Evolutionary conservation across 345 rosid species (phyloP).

Genomic region (Populus alba): DNA sequence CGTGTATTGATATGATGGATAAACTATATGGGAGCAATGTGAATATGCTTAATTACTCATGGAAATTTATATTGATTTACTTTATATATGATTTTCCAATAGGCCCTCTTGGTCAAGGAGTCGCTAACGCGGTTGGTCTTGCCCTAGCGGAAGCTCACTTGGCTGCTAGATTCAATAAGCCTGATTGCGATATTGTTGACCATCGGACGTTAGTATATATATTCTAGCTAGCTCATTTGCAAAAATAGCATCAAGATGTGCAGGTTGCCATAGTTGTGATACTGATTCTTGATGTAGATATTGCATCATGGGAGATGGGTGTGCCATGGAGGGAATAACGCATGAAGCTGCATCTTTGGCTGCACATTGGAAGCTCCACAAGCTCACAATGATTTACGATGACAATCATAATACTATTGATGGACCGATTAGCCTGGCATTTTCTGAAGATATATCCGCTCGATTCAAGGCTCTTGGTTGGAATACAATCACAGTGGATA

Average conservation of each 20-base stretch:
- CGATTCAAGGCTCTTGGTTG: conserved; percentile 41
- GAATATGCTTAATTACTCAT: neutral
- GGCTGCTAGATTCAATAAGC: conserved; percentile 40
- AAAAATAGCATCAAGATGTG: neutral
- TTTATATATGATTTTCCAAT: neutral
- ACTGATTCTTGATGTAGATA: conserved; percentile 15
- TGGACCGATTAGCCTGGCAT: conserved; percentile 29
- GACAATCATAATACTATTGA: conserved; percentile 39
- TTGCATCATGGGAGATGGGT: conserved; percentile 45
- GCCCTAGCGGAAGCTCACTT: conserved; percentile 45
- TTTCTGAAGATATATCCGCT: conserved; percentile 35
- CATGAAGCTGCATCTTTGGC: conserved; percentile 45
- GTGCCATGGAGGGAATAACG: conserved; percentile 47
- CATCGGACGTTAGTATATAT: conserved; percentile 24
- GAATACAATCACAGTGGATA: conserved; percentile 27
- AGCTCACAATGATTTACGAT: conserved; percentile 38
- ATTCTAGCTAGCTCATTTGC: neutral
- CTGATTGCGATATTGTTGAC: conserved; percentile 32
- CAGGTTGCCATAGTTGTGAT: neutral
- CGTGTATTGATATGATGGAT: neutral
- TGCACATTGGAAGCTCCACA: conserved; percentile 40
- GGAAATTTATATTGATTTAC: neutral
- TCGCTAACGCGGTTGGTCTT: conserved; percentile 42
- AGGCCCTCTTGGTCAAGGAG: conserved; percentile 48
- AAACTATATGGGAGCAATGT: neutral